These are phyloP conservation scores for Phalaenopsis hybrid DNA, from an alignment of 116 monocot species.

Conservation along the genomic window DNA sequence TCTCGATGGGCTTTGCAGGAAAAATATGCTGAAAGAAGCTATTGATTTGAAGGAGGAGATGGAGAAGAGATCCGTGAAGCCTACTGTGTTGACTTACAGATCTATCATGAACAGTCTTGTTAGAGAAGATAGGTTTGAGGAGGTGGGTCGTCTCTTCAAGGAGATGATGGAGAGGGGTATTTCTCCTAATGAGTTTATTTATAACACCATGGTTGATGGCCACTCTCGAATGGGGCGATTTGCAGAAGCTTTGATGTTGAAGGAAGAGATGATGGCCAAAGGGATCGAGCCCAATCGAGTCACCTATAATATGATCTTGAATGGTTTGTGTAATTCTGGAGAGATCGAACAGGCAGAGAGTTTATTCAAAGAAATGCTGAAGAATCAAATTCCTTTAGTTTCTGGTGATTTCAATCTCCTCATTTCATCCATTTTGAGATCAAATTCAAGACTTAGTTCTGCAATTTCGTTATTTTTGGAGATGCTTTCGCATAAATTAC, in stretches of 20 bases:
- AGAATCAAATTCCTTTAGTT: slow-evolving; percentile 37
- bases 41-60: slow-evolving; percentile 59
- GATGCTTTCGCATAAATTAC: slow-evolving; percentile 55
- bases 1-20: slow-evolving; percentile 71
- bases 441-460: slow-evolving; percentile 33
- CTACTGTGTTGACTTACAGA: slow-evolving; percentile 51
- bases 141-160: slow-evolving; percentile 30
- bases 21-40: slow-evolving; percentile 41
- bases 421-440: slow-evolving; percentile 46
- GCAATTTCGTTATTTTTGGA: slow-evolving; percentile 48
- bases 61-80: slow-evolving; percentile 24
- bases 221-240: slow-evolving; percentile 45
- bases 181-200: slow-evolving; percentile 53
- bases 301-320: slow-evolving; percentile 63
- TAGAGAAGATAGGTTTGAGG: slow-evolving; percentile 36
- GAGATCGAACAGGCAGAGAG: slow-evolving; percentile 59
- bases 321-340: slow-evolving; percentile 49
- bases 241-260: slow-evolving; percentile 36
- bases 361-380: slow-evolving; percentile 65
- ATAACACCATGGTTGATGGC: slow-evolving; percentile 70
- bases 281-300: slow-evolving; percentile 52
- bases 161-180: slow-evolving; percentile 65
- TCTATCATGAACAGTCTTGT: slow-evolving; percentile 64
- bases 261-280: slow-evolving; percentile 54
- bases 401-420: slow-evolving; percentile 43